phyloP scores from a whole-genome alignment of 1,139 yeast genomes.

The Pichia sp. region DNA sequence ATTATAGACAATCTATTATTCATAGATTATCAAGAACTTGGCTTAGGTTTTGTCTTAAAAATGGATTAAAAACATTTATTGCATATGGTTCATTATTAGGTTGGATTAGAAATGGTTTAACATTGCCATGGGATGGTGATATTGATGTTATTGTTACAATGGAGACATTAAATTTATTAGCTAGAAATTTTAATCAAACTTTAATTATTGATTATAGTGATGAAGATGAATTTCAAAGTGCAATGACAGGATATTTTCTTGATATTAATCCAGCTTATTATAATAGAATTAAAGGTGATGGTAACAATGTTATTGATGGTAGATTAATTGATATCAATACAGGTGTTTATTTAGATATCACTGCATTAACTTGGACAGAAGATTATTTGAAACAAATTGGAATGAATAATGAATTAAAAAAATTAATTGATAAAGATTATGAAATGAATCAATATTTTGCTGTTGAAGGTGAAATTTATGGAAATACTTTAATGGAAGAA shows the following conservation, averaged over 20 bases:
- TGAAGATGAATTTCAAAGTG: constrained; percentile 29
- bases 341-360: constrained; percentile 56
- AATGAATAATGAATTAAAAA: constrained; percentile 19
- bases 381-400: constrained; percentile 26
- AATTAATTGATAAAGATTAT: constrained; percentile 37
- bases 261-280: constrained; percentile 42
- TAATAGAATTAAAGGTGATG: constrained; percentile 34
- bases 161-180: constrained; percentile 36
- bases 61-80: constrained; percentile 46
- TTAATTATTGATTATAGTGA: constrained; percentile 38
- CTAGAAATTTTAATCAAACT: constrained; percentile 41
- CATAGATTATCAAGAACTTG: constrained; percentile 49
- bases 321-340: constrained; percentile 49
- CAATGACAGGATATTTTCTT: constrained; percentile 41
- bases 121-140: constrained; percentile 60
- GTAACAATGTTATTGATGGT: constrained; percentile 52
- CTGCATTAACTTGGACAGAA: constrained; percentile 38
- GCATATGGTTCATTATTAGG: constrained; percentile 57
- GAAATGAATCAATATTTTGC: constrained; percentile 24
- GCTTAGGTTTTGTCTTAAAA: constrained; percentile 42
- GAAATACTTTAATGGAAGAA: constrained; percentile 4
- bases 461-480: constrained; percentile 12
- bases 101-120: constrained; percentile 56
- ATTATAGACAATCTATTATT: constrained; percentile 35
- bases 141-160: constrained; percentile 51